Conservation (phyloP, 352 stramenopile genomes). For the Globisporangium heterothallicum region DNA sequence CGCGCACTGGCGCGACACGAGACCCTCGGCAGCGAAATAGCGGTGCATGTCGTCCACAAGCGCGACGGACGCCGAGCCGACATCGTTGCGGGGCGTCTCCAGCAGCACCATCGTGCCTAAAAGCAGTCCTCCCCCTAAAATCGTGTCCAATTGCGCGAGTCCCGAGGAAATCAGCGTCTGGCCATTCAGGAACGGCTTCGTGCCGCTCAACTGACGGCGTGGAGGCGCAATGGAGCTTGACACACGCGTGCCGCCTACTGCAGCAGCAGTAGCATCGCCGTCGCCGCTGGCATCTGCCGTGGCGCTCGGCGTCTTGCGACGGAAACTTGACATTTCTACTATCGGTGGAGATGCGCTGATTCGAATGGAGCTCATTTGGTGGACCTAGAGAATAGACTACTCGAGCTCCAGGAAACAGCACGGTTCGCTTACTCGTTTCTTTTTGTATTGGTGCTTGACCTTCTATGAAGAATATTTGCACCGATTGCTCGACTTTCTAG, state of each 20-base stretch:
- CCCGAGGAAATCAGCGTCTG: conserved; percentile 55
- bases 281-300: not conserved
- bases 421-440: no score
- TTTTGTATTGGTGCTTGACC: no score
- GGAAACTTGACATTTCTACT: conserved; percentile 57
- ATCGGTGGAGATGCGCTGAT: no score
- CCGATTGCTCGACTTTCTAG: no score
- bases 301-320: conserved; percentile 20
- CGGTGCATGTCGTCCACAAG: conserved; percentile 50
- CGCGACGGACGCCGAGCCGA: conserved; percentile 13
- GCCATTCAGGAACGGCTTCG: conserved; percentile 66
- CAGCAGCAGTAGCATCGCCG: not conserved
- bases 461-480: no score
- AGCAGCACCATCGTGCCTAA: conserved; percentile 45
- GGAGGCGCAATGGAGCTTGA: not conserved
- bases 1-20: conserved; percentile 37
- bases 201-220: conserved; percentile 24
- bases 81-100: conserved; percentile 28
- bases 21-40: conserved; percentile 59
- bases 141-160: conserved; percentile 42
- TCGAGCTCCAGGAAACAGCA: no score
- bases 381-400: no score
- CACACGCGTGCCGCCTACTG: not conserved
- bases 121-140: conserved; percentile 50
- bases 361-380: no score